A percentile compares a stretch with the other conserved stretches of the same genome.
These are phyloP conservation scores for Eucalyptus pumila DNA, from an alignment of 345 rosid genomes.

Conservation along the genomic window DNA sequence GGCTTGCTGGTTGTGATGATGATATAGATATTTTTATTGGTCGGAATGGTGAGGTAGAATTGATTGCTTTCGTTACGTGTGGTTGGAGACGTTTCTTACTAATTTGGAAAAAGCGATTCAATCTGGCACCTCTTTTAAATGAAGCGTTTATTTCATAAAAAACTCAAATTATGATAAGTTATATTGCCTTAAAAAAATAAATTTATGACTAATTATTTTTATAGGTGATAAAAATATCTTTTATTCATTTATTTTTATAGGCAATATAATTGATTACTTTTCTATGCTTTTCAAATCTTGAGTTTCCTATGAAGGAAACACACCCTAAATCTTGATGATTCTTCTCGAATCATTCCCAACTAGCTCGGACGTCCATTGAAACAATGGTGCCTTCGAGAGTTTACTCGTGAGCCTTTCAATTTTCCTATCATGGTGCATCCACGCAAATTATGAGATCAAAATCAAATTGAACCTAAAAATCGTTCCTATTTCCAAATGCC, in stretches of 20 bases:
- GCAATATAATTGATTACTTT: rapidly evolving
- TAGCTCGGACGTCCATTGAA: not conserved
- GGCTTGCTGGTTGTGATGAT: too few relatives aligned
- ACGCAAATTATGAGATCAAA: not conserved
- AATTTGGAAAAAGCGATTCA: not conserved
- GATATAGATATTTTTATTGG: not conserved
- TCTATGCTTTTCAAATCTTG: rapidly evolving
- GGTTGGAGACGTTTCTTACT: not conserved
- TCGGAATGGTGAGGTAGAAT: not conserved
- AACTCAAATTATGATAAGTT: not conserved
- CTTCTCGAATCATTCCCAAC: not conserved
- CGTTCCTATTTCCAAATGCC: not conserved
- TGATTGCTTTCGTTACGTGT: not conserved
- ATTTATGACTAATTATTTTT: too few relatives aligned
- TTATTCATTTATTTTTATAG: not conserved
- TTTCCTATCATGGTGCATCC: not conserved
- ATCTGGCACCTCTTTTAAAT: not conserved
- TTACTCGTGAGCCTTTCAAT: not conserved
- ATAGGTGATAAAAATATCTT: too few relatives aligned
- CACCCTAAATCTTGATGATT: not conserved
- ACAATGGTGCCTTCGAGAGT: not conserved
- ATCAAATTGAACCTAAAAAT: not conserved
- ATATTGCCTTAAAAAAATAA: not conserved
- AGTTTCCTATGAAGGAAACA: rapidly evolving
- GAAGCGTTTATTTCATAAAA: not conserved